Evolutionary conservation across 192 early-diverging fungal genomes (phyloP).

Genomic region (Spinellus fusiger): DNA sequence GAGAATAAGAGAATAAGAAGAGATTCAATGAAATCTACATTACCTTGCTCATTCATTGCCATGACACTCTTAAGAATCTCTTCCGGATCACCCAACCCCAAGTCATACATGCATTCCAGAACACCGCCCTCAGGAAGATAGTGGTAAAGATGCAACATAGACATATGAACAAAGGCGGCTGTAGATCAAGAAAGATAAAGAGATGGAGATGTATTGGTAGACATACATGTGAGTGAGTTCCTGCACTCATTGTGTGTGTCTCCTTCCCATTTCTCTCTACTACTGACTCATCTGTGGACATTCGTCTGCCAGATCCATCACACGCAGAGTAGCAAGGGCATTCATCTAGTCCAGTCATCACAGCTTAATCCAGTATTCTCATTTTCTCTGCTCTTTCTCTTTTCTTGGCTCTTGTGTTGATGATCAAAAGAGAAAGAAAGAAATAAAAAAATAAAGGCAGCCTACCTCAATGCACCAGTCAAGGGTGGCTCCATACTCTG

Average conservation of each 20-base stretch:
- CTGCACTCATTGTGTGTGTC: no score
- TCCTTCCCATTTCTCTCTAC: not conserved
- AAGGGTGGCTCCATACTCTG: conserved; percentile 39
- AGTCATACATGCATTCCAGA: conserved; percentile 25
- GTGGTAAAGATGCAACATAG: conserved; percentile 15
- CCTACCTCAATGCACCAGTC: conserved; percentile 30
- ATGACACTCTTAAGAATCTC: conserved; percentile 17
- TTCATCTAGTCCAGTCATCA: conserved; percentile 6
- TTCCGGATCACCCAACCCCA: conserved; percentile 21
- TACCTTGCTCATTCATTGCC: conserved; percentile 10
- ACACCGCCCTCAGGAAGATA: conserved; percentile 15
- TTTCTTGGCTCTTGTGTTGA: no score
- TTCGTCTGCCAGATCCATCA: conserved; percentile 26
- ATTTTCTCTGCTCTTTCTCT: no score
- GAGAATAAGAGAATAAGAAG: not conserved
- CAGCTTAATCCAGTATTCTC: no score
- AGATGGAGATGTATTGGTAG: not conserved
- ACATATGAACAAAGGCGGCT: conserved; percentile 27
- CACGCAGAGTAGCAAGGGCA: conserved; percentile 22
- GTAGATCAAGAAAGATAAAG: not conserved
- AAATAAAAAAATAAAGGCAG: no score
- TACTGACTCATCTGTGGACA: conserved; percentile 15
- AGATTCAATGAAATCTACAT: not conserved
- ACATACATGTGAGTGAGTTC: not conserved
- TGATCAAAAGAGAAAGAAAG: no score